Evolutionary conservation across 2,329 filamentous ascomycete genomes (phyloP), one percentile per base, ranked within the genome.

Genomic region (Epichloe elymi): DNA sequence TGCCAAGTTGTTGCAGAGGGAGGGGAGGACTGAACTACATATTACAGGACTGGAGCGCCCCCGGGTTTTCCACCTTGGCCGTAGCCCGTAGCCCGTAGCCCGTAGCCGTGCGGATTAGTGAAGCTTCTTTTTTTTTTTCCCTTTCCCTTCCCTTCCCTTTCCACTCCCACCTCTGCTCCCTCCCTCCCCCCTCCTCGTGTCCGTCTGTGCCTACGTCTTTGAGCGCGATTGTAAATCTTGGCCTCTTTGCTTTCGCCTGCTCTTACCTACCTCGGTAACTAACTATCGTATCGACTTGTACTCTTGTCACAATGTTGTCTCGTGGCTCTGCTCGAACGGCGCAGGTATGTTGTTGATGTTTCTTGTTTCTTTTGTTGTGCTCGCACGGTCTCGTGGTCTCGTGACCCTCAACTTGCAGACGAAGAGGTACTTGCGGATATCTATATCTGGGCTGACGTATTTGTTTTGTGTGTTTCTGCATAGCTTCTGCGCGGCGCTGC

Each of bases 241-340:
- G 26, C 8, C n/a, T 14, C 30, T 37, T 47, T n/a, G 46, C 17
- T 43, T 44, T 54, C 55, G 54, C 17, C 48, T 42, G 35, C 46
- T 47, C 30, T 17, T 17, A 14, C 6, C 15, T 37, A 23, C 14
- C 17, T 17, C 43, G 39, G 33, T 41, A 40, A 39, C 33, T 14
- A 7, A 23, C 15, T 38, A 19, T 35, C 42, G 15, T 38, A 19
- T 35, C 42, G 42, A 45, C n/a, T 37, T 35, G 20, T 20, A 8
- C 12, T 30, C n/a, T 42, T 38, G 41, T 50, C 65, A 75, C 61
- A 57, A 81, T 81, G 78, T 65, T 81, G 67, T 79, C 77, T 66
- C 75, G 76, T 69, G 74, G 72, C 69, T 75, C 77, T 63, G 59
- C 72, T 59, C 66, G 74, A 66, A 69, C 75, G 67, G 75, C 76